A percentile compares a stretch with the other conserved stretches of the same genome.
Evolutionary conservation across 225 moss, liverwort and hornwort genomes (phyloP).

Genomic region (Climacium dendroides): DNA sequence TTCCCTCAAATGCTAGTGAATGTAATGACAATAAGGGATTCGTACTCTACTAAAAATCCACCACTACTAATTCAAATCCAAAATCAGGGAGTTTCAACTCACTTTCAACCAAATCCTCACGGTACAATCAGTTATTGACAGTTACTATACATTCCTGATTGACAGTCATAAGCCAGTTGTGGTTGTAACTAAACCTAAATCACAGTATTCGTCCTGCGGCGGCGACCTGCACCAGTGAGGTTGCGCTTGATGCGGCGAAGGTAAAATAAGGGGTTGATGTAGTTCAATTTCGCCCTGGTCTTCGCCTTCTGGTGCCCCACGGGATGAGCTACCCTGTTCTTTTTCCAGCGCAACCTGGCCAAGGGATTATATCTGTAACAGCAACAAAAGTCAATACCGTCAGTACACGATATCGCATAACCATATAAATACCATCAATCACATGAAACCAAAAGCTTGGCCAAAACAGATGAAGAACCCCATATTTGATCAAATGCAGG

Average conservation of each 20-base stretch:
- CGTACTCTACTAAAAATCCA: background rate
- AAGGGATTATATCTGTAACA: conserved; percentile 24
- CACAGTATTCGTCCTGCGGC: conserved; percentile 8
- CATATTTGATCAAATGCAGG: background rate
- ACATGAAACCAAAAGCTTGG: background rate
- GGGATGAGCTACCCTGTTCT: conserved; percentile 22
- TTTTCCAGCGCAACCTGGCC: conserved; percentile 30
- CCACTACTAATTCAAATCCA: background rate
- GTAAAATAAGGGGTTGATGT: conserved; percentile 24
- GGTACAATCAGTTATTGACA: background rate
- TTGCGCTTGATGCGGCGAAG: conserved; percentile 24
- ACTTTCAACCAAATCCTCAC: background rate
- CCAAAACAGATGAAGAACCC: background rate
- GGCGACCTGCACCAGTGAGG: conserved; percentile 11
- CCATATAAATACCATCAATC: background rate
- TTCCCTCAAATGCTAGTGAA: background rate
- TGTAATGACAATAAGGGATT: background rate
- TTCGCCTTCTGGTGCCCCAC: conserved; percentile 21
- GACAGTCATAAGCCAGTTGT: background rate
- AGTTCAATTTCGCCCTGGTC: conserved; percentile 28
- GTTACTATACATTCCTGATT: background rate
- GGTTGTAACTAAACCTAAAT: background rate
- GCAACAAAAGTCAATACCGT: background rate
- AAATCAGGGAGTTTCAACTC: background rate
- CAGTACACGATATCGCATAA: background rate